Base-by-base conservation (phyloP, 345 rosid species). In the Luvunga scandens region DNA sequence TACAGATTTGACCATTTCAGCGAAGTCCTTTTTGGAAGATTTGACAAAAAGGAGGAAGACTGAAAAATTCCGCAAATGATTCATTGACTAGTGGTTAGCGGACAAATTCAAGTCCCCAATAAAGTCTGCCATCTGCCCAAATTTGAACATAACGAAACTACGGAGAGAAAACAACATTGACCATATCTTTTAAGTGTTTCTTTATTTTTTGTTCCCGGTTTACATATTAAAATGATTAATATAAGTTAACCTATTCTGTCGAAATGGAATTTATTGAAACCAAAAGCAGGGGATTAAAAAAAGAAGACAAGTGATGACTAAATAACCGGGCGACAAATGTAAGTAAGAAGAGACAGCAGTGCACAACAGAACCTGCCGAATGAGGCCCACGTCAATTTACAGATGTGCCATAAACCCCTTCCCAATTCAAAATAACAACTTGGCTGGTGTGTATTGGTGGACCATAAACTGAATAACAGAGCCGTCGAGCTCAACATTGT, bases 311-410 rank as follows among this genome's bases (percentile, higher is more conserved):
- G 24, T 18, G 24, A n/a, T 66, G 6, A 45, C 5, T 45, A 13
- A 34, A 34, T 66, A 30, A 53, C 19, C 21, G 42, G 39, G 53
- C 10, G 61, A 31, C 61, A 30, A 4, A 4, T 9, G 61, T 50
- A 50, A 25, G 22, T 53, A 1, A 42, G 19, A 19, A 65, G 24
- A 48, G 38, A 69, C 57, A 14, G 57, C 36, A 1, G 19, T 7
- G 13, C 22, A 53, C 7, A 18, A 53, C 19, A 71, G 45, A 10
- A 4, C 30, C 48, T 6, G 64, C 75, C 48, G 28, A 13, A 34
- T 13, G 65, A 68, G 62, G 19, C 74, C 74, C 74, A 48, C 42
- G 12, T 55, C 48, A 71, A 21, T 55, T 21, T 22, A 71, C 75
- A 1, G 19, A 24, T 13, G 38, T 64, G 19, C 22, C 36, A 6